phyloP scores from a whole-genome alignment of 805 yeast species.

The Metschnikowia arizonensis region DNA sequence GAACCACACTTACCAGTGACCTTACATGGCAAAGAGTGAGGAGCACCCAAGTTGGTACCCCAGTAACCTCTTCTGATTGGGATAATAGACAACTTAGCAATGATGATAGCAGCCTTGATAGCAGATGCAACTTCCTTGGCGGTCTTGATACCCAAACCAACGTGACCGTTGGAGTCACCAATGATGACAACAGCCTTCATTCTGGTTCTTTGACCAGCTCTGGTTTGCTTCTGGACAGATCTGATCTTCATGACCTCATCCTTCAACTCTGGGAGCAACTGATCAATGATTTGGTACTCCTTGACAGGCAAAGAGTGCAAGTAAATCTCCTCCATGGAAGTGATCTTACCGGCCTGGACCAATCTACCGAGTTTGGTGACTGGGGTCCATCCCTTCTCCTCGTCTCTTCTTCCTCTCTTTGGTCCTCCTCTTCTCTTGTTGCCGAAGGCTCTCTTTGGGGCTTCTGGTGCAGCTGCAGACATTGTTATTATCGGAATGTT shows the following conservation, averaged over 20 bases:
- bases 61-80: conserved; percentile 99
- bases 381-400: conserved; percentile 99
- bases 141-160: conserved; percentile 99
- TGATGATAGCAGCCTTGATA: conserved; percentile 98
- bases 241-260: conserved; percentile 99
- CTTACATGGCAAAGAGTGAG: conserved; percentile 97
- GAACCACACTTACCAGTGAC: conserved; percentile 99
- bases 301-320: conserved; percentile 98
- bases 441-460: conserved; percentile 49
- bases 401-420: conserved; percentile 63
- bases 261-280: conserved; percentile 88
- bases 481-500: conserved; percentile 54
- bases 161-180: conserved; percentile 99
- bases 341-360: conserved; percentile 97
- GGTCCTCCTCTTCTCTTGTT: conserved; percentile 54
- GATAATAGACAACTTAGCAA: conserved; percentile 97
- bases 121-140: conserved; percentile 99
- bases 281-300: conserved; percentile 98
- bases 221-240: conserved; percentile 99
- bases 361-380: conserved; percentile 99
- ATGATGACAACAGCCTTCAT: conserved; percentile 99
- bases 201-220: conserved; percentile 99
- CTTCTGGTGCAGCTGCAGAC: conserved; percentile 43
- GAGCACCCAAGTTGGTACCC: conserved; percentile 99
- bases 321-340: conserved; percentile 97